Evolutionary conservation across 805 yeast species (phyloP), one percentile per base, ranked within the genome.

Genomic region (Teunomyces cretensis): DNA sequence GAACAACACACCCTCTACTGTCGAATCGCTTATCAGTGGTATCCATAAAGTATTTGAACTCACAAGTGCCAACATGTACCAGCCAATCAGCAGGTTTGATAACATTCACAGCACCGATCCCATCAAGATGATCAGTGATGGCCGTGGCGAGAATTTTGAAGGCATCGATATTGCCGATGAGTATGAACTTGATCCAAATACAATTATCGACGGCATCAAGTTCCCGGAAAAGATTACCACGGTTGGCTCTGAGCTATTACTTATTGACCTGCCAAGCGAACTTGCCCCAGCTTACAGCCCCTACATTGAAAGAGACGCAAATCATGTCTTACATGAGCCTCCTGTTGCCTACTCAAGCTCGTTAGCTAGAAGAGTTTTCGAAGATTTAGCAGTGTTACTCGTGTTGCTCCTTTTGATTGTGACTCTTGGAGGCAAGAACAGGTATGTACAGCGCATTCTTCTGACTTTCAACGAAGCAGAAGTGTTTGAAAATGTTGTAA

Each of bases 371-470:
- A 26, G 41, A 26, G 57, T 74, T 4, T 56, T 74, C 43, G 85
- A 80, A 52, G 82, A 80, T 52, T 64, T 78, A n/a, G 51, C 74
- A 4, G 77, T 78, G 13, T 68, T 81, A 7, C 41, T 67, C 4
- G 51, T 70, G 1, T 63, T 76, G 7, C 43, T 74, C 14, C 42
- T 62, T 1, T 56, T 75, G 2, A 55, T 75, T 5, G 58, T 71
- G 26, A 48, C 63, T 1, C 56, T 76, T 14, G 68, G 76, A 0
- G 67, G 55, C 12, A 26, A 26, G 22, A 27, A 36, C 48, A 9
- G 39, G 42, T 15, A 46, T 30, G 24, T 44, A 41, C 36, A 47
- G 41, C 33, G 44, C 31, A 9, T 41, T 38, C 30, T 44, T 44
- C 17, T 38, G 43, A 22, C 39, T 31, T 22, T 43, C 45, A 9